A percentile compares a stretch with the other conserved stretches of the same genome.
These are phyloP conservation scores for Mucor velutinosus DNA, from an alignment of 371 early-diverging fungal species.

Conservation along the genomic window DNA sequence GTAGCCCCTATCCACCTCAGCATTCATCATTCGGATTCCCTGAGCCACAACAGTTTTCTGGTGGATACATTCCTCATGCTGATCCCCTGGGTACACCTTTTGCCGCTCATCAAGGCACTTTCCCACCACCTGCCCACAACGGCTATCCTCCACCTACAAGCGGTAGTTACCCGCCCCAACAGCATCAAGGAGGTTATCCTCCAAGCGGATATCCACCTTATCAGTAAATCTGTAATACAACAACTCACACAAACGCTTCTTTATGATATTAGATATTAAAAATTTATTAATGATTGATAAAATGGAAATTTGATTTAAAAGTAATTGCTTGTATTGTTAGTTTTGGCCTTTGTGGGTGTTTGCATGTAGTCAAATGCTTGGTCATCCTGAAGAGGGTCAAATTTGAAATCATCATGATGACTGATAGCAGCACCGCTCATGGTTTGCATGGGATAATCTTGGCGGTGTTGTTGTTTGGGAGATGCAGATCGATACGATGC, in stretches of 20 bases:
- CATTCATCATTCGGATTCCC: slow-evolving; percentile 19
- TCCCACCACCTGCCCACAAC: not conserved
- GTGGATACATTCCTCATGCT: slow-evolving; percentile 17
- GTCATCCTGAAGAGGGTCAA: slow-evolving; percentile 1
- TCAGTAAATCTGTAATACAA: not conserved
- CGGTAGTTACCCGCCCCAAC: slow-evolving; percentile 12
- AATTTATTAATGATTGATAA: not conserved
- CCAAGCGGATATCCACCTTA: slow-evolving; percentile 11
- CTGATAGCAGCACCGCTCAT: slow-evolving; percentile 11
- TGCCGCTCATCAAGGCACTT: slow-evolving; percentile 34
- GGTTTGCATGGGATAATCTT: slow-evolving; percentile 24
- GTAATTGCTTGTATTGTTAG: not conserved
- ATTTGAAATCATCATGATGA: slow-evolving; percentile 3
- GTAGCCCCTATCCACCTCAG: slow-evolving; percentile 11
- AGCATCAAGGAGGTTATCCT: slow-evolving; percentile 14
- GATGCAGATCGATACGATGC: slow-evolving; percentile 13
- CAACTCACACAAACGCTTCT: too few species aligned
- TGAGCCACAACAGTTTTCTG: slow-evolving; percentile 27
- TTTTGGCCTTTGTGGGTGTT: not conserved
- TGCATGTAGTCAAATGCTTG: slow-evolving; percentile 12
- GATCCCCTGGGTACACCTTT: slow-evolving; percentile 29
- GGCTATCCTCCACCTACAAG: slow-evolving; percentile 13
- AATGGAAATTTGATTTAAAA: not conserved
- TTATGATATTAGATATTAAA: not conserved
- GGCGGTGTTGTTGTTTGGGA: not conserved